Evolutionary conservation across 2,329 filamentous ascomycete genomes (phyloP).

Genomic region (Colletotrichum theobromicola): DNA sequence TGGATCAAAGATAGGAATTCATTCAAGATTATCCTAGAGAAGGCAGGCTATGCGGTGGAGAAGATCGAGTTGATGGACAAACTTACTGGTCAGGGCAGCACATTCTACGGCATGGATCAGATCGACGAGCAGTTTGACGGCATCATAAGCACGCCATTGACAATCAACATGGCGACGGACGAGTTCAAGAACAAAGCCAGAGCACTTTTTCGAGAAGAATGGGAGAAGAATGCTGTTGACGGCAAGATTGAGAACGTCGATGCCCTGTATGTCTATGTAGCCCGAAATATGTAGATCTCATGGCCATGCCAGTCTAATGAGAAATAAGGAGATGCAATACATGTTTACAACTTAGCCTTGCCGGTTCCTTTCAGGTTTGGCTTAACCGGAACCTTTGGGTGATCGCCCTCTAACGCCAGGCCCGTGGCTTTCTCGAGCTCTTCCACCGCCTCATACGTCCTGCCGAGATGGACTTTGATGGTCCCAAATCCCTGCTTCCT

Average conservation of each 20-base stretch:
- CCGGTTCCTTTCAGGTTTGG: slow-evolving; percentile 37
- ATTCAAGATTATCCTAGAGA: slow-evolving; percentile 30
- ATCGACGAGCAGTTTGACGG: slow-evolving; percentile 33
- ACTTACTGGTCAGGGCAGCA: slow-evolving; percentile 25
- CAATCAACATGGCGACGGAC: slow-evolving; percentile 20
- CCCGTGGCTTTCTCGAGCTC: slow-evolving; percentile 80
- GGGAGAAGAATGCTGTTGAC: slow-evolving; percentile 31
- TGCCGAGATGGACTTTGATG: slow-evolving; percentile 83
- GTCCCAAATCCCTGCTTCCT: slow-evolving; percentile 78
- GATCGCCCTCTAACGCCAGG: slow-evolving; percentile 61
- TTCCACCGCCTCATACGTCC: slow-evolving; percentile 79
- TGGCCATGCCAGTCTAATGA: neutral
- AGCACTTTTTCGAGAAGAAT: slow-evolving; percentile 33
- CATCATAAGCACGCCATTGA: slow-evolving; percentile 25
- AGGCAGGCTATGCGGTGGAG: slow-evolving; percentile 31
- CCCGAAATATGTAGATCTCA: slow-evolving; percentile 13
- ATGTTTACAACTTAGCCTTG: slow-evolving; percentile 49
- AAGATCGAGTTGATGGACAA: slow-evolving; percentile 29
- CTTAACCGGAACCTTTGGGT: slow-evolving; percentile 54
- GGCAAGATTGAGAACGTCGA: slow-evolving; percentile 32
- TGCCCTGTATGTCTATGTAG: slow-evolving; percentile 34
- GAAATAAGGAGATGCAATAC: neutral
- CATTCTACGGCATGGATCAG: slow-evolving; percentile 27
- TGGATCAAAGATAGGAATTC: slow-evolving; percentile 35
- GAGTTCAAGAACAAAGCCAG: slow-evolving; percentile 28